phyloP scores from a whole-genome alignment of 1,284 basidiomycete species.

The Amylostereum areolatum region DNA sequence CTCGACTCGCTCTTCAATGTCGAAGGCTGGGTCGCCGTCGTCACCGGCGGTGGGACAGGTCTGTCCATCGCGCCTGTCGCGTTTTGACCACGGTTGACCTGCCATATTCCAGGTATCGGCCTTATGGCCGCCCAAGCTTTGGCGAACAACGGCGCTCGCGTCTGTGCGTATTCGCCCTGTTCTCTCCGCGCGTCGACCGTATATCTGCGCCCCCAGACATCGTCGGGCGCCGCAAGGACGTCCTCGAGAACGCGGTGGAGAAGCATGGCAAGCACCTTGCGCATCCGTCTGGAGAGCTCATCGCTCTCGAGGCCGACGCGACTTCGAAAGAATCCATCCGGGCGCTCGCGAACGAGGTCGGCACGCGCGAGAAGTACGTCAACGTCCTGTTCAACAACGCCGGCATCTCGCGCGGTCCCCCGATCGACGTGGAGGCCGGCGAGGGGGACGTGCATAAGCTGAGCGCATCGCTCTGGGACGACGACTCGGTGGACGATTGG shows the following conservation, averaged over 20 bases:
- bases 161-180: slow-evolving; percentile 15
- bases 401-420: slow-evolving; percentile 22
- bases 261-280: slow-evolving; percentile 13
- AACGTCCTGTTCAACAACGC: slow-evolving; percentile 35
- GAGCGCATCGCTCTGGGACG: slow-evolving; percentile 25
- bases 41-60: slow-evolving; percentile 32
- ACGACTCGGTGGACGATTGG: slow-evolving; percentile 25
- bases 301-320: slow-evolving; percentile 26
- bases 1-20: slow-evolving; percentile 24
- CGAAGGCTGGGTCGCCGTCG: slow-evolving; percentile 27
- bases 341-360: slow-evolving; percentile 24
- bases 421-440: slow-evolving; percentile 24
- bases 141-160: slow-evolving; percentile 34
- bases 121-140: slow-evolving; percentile 34
- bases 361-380: slow-evolving; percentile 27
- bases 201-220: slow-evolving; percentile 1
- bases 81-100: not conserved
- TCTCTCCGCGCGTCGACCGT: not conserved
- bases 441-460: slow-evolving; percentile 25
- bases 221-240: slow-evolving; percentile 7
- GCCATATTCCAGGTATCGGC: slow-evolving; percentile 25
- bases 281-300: slow-evolving; percentile 27
- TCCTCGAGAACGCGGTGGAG: slow-evolving; percentile 9
- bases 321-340: slow-evolving; percentile 28
- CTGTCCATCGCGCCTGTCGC: not conserved